Percentiles rank a stretch among this genome's conserved stretches.
Evolutionary conservation across 192 early-diverging fungal species (phyloP).

Genomic region (Coemansia interrupta): DNA sequence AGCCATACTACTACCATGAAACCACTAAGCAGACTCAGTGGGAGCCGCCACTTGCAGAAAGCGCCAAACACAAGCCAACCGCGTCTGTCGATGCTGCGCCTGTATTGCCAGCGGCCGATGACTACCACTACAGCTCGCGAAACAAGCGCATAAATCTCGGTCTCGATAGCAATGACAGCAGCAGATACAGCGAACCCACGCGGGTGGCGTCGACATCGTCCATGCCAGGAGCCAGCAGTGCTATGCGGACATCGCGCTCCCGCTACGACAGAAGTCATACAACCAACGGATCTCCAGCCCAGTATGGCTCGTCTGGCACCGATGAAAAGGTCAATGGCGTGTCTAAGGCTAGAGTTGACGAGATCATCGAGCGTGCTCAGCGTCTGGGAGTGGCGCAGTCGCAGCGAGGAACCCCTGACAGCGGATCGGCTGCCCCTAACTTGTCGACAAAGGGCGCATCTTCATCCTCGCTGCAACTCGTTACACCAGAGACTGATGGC

Average conservation of each 20-base stretch:
- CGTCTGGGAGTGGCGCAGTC: constrained; percentile 25
- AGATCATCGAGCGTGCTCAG: constrained; percentile 44
- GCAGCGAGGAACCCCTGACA: constrained; percentile 1
- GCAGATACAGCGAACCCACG: constrained; percentile 1
- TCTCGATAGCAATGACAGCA: constrained; percentile 7
- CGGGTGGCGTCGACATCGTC: constrained; percentile 12
- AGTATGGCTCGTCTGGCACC: too few species aligned
- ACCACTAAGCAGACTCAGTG: constrained; percentile 47
- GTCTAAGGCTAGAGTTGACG: constrained; percentile 42
- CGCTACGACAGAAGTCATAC: too few species aligned
- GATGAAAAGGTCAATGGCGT: constrained; percentile 9
- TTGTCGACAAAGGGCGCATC: neutral
- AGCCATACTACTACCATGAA: constrained; percentile 52
- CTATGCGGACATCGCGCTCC: constrained; percentile 2
- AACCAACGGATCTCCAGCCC: too few species aligned
- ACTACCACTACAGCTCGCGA: neutral
- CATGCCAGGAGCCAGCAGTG: neutral
- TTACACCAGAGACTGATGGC: constrained; percentile 14
- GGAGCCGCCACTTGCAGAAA: constrained; percentile 36
- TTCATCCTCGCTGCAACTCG: constrained; percentile 16
- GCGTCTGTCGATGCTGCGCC: neutral
- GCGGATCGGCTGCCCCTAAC: neutral
- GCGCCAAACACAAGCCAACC: neutral
- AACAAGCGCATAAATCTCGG: constrained; percentile 7
- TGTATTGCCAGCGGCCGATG: neutral